These are phyloP conservation scores for Brassica balearica DNA, from an alignment of 441 rosid genomes.

Conservation along the genomic window DNA sequence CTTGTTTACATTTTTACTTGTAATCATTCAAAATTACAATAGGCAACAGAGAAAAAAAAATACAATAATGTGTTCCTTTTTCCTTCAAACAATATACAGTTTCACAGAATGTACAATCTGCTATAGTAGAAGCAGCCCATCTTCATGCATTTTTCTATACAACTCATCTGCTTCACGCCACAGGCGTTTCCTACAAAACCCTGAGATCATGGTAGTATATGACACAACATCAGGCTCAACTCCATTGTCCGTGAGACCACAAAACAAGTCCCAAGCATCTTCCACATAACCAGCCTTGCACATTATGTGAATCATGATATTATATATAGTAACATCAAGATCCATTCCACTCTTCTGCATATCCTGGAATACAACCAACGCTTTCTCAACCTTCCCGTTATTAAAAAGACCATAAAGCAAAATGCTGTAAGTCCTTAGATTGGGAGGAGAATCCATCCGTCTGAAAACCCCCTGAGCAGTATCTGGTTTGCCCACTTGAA, in stretches of 20 bases:
- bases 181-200: slow-evolving; percentile 36
- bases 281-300: slow-evolving; percentile 46
- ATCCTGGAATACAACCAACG: slow-evolving; percentile 24
- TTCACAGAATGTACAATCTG: neutral
- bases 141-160: slow-evolving; percentile 47
- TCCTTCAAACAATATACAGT: too few relatives aligned
- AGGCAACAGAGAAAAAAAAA: slow-evolving; percentile 1
- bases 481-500: slow-evolving; percentile 14
- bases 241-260: slow-evolving; percentile 15
- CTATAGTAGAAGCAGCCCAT: slow-evolving; percentile 19
- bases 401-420: slow-evolving; percentile 42
- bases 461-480: slow-evolving; percentile 33
- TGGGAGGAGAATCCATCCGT: slow-evolving; percentile 37
- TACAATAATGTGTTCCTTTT: neutral
- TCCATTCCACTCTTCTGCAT: slow-evolving; percentile 34
- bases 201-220: slow-evolving; percentile 41
- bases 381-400: slow-evolving; percentile 36
- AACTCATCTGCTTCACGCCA: slow-evolving; percentile 38
- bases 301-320: slow-evolving; percentile 44
- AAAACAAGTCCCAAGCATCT: slow-evolving; percentile 44
- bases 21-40: slow-evolving; percentile 27
- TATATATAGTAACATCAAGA: slow-evolving; percentile 38
- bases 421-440: slow-evolving; percentile 38
- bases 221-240: slow-evolving; percentile 39
- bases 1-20: slow-evolving; percentile 9